These are phyloP conservation scores for Fusarium buharicum DNA, from an alignment of 2,329 filamentous ascomycete species.

Conservation along the genomic window DNA sequence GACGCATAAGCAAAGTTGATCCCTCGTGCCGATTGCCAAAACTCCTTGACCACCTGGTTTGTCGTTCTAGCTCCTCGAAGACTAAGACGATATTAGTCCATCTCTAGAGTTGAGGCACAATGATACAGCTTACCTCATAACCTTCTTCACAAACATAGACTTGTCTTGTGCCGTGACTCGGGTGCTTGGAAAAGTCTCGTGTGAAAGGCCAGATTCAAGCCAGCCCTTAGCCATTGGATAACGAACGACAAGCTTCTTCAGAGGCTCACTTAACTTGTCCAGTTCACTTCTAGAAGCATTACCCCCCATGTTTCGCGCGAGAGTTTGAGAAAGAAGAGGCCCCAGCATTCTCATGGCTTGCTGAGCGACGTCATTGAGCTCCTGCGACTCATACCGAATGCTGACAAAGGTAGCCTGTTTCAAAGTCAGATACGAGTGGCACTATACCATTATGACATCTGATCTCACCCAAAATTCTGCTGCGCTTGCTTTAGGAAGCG, in stretches of 20 bases:
- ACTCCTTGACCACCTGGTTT: conserved; percentile 74
- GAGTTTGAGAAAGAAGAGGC: conserved; percentile 66
- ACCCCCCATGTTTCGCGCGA: conserved; percentile 74
- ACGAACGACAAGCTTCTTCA: conserved; percentile 73
- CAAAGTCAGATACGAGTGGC: conserved; percentile 2
- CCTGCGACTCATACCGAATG: conserved; percentile 56
- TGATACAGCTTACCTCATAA: conserved; percentile 62
- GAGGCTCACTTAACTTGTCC: conserved; percentile 74
- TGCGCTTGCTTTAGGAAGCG: conserved; percentile 78
- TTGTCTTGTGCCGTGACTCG: conserved; percentile 70
- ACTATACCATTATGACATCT: neutral
- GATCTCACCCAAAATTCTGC: conserved; percentile 78
- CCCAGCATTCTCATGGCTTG: conserved; percentile 69
- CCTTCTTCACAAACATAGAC: conserved; percentile 70
- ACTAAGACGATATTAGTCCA: conserved; percentile 49
- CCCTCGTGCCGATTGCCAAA: conserved; percentile 75
- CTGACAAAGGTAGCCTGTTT: conserved; percentile 63
- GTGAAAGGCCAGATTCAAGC: conserved; percentile 69
- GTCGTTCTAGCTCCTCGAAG: conserved; percentile 72
- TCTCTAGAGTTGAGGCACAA: neutral
- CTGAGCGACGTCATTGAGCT: conserved; percentile 57
- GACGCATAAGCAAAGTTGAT: conserved; percentile 70
- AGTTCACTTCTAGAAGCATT: conserved; percentile 76
- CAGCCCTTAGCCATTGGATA: conserved; percentile 67
- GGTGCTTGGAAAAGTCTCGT: conserved; percentile 67